phyloP scores from a whole-genome alignment of 805 yeast species.

The Metschnikowia bowlesiae region DNA sequence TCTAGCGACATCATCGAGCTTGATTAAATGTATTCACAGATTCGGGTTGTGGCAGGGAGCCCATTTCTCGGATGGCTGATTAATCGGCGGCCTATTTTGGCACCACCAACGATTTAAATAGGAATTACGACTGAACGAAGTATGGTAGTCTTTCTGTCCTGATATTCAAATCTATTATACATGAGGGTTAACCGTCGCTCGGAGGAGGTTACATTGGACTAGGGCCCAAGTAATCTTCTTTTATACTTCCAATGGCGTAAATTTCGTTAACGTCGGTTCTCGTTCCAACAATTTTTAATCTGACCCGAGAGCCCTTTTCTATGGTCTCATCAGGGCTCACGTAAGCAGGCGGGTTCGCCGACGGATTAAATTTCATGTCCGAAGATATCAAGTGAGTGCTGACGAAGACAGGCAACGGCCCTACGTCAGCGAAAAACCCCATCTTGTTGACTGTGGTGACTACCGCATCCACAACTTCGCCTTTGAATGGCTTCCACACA shows the following conservation, averaged over 20 bases:
- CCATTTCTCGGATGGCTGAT: too few species aligned
- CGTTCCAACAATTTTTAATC: conserved; percentile 95
- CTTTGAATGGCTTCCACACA: conserved; percentile 98
- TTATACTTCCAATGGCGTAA: conserved; percentile 95
- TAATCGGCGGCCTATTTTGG: background rate
- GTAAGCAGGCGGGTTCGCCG: conserved; percentile 97
- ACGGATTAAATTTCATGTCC: conserved; percentile 89
- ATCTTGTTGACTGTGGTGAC: conserved; percentile 90
- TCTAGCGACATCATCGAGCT: conserved; percentile 15
- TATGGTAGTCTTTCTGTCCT: background rate
- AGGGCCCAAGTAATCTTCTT: conserved; percentile 96
- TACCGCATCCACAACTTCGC: conserved; percentile 96
- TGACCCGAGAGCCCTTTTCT: conserved; percentile 87
- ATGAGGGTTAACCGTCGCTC: conserved; percentile 3
- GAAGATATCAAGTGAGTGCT: conserved; percentile 92
- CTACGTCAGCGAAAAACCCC: conserved; percentile 98
- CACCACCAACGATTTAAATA: background rate
- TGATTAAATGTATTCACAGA: conserved; percentile 2
- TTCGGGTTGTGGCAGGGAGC: background rate
- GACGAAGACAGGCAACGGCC: conserved; percentile 91
- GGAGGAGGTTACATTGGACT: conserved; percentile 32
- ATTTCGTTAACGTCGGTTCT: conserved; percentile 96
- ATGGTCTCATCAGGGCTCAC: conserved; percentile 92
- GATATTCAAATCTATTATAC: conserved; percentile 10
- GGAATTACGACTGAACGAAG: background rate